Percentiles rank a stretch among this genome's conserved stretches.
phyloP scores from a whole-genome alignment of 2,329 filamentous ascomycete species.

The Aureobasidium melanogenum region DNA sequence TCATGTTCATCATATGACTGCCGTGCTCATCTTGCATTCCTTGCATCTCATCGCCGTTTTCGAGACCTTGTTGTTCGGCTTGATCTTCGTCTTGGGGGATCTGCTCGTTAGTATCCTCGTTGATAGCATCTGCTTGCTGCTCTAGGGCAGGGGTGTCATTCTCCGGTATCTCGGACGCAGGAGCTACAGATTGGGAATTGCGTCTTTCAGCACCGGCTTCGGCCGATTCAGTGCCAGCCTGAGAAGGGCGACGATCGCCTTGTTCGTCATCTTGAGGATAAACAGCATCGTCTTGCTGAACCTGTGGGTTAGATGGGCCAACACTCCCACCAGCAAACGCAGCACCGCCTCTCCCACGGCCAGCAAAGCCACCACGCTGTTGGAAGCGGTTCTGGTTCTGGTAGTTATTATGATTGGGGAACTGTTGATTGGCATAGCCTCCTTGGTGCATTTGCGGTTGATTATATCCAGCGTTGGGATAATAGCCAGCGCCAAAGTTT shows the following conservation, averaged over 20 bases:
- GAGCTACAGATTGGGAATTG: constrained; percentile 1
- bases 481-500: constrained; percentile 63
- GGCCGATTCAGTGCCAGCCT: neutral
- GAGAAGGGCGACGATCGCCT: neutral
- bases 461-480: constrained; percentile 45
- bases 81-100: neutral
- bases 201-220: constrained; percentile 3
- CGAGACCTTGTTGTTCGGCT: neutral
- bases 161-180: neutral
- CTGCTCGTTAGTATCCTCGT: constrained; percentile 7
- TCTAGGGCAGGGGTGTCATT: neutral
- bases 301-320: constrained; percentile 19
- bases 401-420: constrained; percentile 50
- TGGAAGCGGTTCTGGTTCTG: constrained; percentile 65
- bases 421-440: constrained; percentile 36
- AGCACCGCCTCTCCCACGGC: constrained; percentile 29
- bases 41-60: constrained; percentile 5
- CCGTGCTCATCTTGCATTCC: neutral
- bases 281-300: neutral
- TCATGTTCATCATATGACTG: neutral
- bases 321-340: constrained; percentile 21
- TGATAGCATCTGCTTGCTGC: neutral
- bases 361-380: constrained; percentile 45
- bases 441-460: constrained; percentile 37
- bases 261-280: neutral